Percentiles rank a stretch among this genome's conserved stretches.
Evolutionary conservation across 192 early-diverging fungal species (phyloP).

Genomic region (Haplosporangium gracile): DNA sequence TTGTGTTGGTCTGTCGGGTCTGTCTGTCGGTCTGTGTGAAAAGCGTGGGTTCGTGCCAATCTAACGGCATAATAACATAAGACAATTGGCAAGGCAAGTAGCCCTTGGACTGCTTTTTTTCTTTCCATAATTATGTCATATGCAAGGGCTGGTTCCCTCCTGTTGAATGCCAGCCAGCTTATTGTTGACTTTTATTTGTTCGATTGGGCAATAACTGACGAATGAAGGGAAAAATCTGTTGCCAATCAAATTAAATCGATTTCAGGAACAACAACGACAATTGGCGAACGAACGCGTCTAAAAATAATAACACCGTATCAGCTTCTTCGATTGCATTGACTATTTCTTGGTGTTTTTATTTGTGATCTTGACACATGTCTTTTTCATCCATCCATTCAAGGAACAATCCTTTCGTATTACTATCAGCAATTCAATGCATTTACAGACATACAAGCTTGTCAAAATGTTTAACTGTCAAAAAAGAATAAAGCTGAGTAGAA

Average conservation of each 20-base stretch:
- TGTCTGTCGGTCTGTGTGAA: no score
- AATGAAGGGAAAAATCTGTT: slow-evolving; percentile 1
- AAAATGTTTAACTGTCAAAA: slow-evolving; percentile 5
- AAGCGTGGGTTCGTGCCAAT: not conserved
- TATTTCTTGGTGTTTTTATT: not conserved
- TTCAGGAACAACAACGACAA: not conserved
- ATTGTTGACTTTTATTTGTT: not conserved
- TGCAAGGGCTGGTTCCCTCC: not conserved
- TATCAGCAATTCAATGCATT: not conserved
- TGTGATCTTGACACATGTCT: not conserved
- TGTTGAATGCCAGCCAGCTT: no score
- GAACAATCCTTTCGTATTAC: not conserved
- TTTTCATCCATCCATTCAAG: not conserved
- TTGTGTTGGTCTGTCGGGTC: not conserved
- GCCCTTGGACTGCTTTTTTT: not conserved
- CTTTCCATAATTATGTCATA: not conserved
- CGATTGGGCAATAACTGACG: not conserved
- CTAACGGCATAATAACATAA: not conserved
- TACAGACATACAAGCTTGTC: not conserved
- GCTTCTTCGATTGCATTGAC: not conserved
- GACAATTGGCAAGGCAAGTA: not conserved
- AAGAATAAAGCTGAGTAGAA: not conserved
- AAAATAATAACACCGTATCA: not conserved
- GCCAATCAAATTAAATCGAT: slow-evolving; percentile 6
- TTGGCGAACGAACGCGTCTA: not conserved